Percentiles rank a stretch among this genome's conserved stretches.
Evolutionary conservation across 163 green algal species (phyloP).

Genomic region (Coccomyxa subellipsoidea): DNA sequence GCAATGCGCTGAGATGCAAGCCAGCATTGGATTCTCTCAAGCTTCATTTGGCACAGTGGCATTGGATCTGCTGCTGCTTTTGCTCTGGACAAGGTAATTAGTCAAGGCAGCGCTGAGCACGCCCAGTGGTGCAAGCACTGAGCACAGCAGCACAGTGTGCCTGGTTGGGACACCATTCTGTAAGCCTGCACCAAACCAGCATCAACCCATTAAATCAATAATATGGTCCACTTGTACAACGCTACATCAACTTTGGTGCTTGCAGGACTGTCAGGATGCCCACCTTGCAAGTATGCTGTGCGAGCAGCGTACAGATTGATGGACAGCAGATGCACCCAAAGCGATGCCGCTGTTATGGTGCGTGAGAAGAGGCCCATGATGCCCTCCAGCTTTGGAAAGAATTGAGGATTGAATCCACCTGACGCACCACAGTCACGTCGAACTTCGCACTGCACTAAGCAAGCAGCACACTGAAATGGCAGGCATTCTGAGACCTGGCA

Average conservation of each 20-base stretch:
- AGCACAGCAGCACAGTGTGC: conserved; percentile 56
- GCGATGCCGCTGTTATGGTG: conserved; percentile 66
- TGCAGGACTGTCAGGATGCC: not conserved
- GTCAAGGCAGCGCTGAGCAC: not conserved
- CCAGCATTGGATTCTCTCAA: not conserved
- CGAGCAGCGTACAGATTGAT: conserved; percentile 85
- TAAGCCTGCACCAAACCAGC: conserved; percentile 22
- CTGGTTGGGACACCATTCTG: conserved; percentile 17
- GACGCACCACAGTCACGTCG: not conserved
- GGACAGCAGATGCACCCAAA: conserved; percentile 79
- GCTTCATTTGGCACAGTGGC: not conserved
- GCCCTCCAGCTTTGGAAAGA: conserved; percentile 70
- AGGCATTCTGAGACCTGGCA: too few species aligned
- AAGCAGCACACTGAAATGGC: too few species aligned
- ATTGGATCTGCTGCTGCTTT: not conserved
- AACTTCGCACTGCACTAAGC: too few species aligned
- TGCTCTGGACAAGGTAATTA: not conserved
- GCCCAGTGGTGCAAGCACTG: conserved; percentile 55
- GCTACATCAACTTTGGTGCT: not conserved
- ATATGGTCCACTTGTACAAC: not conserved
- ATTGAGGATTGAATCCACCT: conserved; percentile 78
- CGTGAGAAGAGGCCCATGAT: conserved; percentile 71
- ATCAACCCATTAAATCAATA: not conserved
- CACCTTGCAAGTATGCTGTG: conserved; percentile 56
- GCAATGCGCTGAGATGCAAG: too few species aligned